Evolutionary conservation across 805 yeast species (phyloP), one percentile per base, ranked within the genome.

Genomic region (Saturnispora zaruensis): DNA sequence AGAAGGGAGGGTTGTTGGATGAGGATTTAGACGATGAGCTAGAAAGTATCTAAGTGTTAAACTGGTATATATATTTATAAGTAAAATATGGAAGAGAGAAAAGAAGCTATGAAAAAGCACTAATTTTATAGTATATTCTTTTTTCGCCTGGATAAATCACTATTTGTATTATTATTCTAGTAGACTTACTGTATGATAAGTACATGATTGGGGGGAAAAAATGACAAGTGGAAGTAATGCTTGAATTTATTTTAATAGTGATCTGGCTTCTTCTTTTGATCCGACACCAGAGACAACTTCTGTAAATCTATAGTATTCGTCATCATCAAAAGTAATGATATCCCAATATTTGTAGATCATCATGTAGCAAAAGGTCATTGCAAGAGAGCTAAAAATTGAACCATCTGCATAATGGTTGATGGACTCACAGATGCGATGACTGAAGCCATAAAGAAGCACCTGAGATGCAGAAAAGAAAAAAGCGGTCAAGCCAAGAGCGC

Each of bases 331-430:
- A 11, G 98, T 93, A 47, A 91, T 83, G 77, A 90, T 88, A 61
- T 90, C 97, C 96, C 98, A 91, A 58, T 81, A 87, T 68, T 93
- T 90, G 72, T 89, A 91, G 46, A 91, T 74, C 98, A 93, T 91
- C 96, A 93, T 89, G 49, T 85, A 69, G 4, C 95, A 76, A 59
- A 88, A 84, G 45, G 88, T 63, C 62, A 87, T 87, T 62, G 96
- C 78, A 33, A 88, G 59, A 24, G 93, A 77, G 30, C 88, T 93
- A 60, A 90, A 87, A 61, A 91, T 84, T 28, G 88, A 66, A 1
- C 98, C 98, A 62, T 91, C 99, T 21, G 88, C 74, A 64, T 91
- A 93, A 66, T 93, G 99, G 36, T 82, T 78, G 44, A 84, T 78
- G 20, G 80, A 75, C 33, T 69, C 67, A 67, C 99, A 91, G 40